phyloP scores from a whole-genome alignment of 331 rosid genomes.

The Quercus phellos region DNA sequence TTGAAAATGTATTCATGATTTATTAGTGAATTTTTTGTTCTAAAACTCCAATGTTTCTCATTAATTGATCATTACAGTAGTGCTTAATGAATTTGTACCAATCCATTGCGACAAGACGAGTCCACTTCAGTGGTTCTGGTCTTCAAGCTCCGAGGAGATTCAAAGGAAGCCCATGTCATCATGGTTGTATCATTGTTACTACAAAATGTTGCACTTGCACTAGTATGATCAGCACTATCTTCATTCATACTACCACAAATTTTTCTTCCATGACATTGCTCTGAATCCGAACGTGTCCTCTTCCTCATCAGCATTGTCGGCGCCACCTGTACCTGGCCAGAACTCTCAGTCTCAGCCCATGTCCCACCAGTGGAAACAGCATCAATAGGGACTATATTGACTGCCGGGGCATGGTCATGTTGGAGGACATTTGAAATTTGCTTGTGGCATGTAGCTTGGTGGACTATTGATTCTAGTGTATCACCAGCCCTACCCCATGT shows the following conservation, averaged over 20 bases:
- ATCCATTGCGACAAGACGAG: conserved; percentile 30
- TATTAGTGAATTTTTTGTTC: too few species aligned
- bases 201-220: conserved; percentile 24
- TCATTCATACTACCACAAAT: conserved; percentile 14
- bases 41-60: not conserved
- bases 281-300: conserved; percentile 24
- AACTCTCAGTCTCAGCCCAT: conserved; percentile 3
- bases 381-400: conserved; percentile 12
- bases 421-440: conserved; percentile 16
- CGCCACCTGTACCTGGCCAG: conserved; percentile 1
- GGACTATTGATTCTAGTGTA: conserved; percentile 62
- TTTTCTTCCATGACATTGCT: conserved; percentile 16
- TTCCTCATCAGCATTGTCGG: conserved; percentile 16
- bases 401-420: conserved; percentile 7
- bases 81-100: conserved; percentile 23
- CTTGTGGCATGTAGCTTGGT: conserved; percentile 44
- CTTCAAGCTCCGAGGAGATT: conserved; percentile 38
- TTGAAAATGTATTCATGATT: too few species aligned
- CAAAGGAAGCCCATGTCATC: conserved; percentile 45
- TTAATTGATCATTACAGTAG: not conserved
- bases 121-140: conserved; percentile 33
- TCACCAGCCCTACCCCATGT: conserved; percentile 39
- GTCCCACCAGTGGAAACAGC: conserved; percentile 25
- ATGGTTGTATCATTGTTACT: conserved; percentile 35
- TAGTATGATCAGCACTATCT: conserved; percentile 29